Evolutionary conservation across 495 filamentous ascomycete species (phyloP).

Genomic region (Rusavskia elegans): DNA sequence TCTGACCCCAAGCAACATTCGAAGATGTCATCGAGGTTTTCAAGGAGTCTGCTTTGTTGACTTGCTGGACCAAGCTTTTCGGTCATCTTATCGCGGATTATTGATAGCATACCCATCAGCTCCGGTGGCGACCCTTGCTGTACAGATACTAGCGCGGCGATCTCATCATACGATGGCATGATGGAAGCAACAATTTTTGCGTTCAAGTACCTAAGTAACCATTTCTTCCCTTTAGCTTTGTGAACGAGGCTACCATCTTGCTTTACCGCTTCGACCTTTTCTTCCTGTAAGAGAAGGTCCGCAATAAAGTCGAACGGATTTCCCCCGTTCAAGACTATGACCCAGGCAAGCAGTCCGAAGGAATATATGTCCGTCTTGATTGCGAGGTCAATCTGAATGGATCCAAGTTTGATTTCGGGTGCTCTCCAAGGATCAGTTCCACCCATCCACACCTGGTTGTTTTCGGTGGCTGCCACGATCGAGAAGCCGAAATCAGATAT

Average conservation of each 20-base stretch:
- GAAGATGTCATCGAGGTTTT: too few species aligned
- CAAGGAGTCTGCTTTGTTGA: too few species aligned
- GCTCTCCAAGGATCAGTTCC: conserved; percentile 5
- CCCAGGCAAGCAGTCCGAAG: conserved; percentile 3
- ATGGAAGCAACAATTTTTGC: too few species aligned
- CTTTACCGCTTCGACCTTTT: conserved; percentile 1
- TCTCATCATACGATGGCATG: too few species aligned
- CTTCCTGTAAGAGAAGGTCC: not conserved
- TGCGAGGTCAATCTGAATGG: not conserved
- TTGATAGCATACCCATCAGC: too few species aligned
- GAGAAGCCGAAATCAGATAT: conserved; percentile 8
- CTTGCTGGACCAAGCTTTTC: too few species aligned
- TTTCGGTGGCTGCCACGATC: conserved; percentile 1
- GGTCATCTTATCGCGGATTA: too few species aligned
- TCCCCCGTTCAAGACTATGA: not conserved
- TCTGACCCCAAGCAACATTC: too few species aligned
- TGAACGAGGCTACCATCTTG: not conserved
- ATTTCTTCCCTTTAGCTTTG: not conserved
- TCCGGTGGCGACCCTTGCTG: too few species aligned
- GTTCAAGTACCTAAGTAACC: conserved; percentile 1
- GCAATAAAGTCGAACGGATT: not conserved
- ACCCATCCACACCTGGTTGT: conserved; percentile 1
- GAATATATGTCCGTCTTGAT: conserved; percentile 4
- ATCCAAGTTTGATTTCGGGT: conserved; percentile 2
- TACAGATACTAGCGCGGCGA: too few species aligned